phyloP scores from a whole-genome alignment of 106 monocot species.

The Dendrobium officinale region DNA sequence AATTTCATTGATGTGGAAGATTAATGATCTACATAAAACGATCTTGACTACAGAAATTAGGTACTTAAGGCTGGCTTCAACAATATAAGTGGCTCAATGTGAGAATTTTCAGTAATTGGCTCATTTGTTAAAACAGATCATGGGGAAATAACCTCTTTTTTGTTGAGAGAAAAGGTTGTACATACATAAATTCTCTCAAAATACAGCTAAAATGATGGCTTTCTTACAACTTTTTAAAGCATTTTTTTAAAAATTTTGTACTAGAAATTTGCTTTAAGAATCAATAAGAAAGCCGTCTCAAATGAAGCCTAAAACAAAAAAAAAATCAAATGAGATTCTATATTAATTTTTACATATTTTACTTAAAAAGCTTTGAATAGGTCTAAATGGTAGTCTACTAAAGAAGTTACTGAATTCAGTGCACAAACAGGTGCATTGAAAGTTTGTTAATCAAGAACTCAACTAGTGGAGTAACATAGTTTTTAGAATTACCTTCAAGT shows the following conservation, averaged over 20 bases:
- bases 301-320: no score
- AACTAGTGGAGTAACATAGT: not conserved
- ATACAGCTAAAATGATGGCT: not conserved
- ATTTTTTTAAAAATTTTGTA: no score
- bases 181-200: not conserved
- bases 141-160: not conserved
- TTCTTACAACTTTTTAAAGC: no score
- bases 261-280: no score
- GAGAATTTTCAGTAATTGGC: not conserved
- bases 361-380: not conserved
- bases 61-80: no score
- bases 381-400: not conserved
- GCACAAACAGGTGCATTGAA: no score
- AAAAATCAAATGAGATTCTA: no score
- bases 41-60: no score
- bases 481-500: constrained; percentile 53
- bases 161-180: not conserved
- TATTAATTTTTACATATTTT: not conserved
- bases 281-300: no score
- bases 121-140: not conserved
- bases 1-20: no score
- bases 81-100: not conserved
- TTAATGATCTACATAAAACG: no score
- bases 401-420: no score
- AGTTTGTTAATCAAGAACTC: not conserved